Base-by-base conservation (phyloP, 306 rosid species). In the Castanea sativa region DNA sequence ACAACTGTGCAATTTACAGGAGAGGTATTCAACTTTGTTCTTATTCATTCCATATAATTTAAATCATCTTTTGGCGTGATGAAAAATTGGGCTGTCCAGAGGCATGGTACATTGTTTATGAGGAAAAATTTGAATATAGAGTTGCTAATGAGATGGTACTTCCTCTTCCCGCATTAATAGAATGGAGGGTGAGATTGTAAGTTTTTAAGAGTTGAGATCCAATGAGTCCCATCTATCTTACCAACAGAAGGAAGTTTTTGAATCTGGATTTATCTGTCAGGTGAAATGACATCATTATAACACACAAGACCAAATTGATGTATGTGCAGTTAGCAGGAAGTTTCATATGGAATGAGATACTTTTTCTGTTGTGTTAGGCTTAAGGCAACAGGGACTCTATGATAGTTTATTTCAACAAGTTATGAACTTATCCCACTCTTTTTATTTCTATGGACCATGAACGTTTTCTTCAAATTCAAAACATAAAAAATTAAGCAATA, bases 1-100 rank as follows among this genome's bases (percentile, higher is more conserved):
- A 96, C 99, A 0, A 96, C 99, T 0, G 99, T 96, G 85, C 99
- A 96, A 83, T 96, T 96, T 86, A 96, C 99, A 4, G 99, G 99
- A 83, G 99, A 96, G 98, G 99, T 95, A 87, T 58, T 19, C n/a
- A 73, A 61, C 53, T 78, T 75, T 69, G 27, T 35, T 84, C 45
- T 73, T 77, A 75, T 43, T 73, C 51, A 87, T 33, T 18, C 72
- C 20, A 33, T 4, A 53, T 71, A 74, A 21, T 61, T 59, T 25
- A 69, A 65, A 69, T 59, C 53, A 60, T 5, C n/a, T 67, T 64
- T 67, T 30, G 5, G 2, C 5, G 3, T 30, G 18, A 19, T 30
- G 29, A 1, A 8, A n/a, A 64, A 64, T 30, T 30, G 70, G 20
- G n/a, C 32, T 64, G 27, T 67, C 51, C 2, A n/a, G 52, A 45